A percentile compares a stretch with the other conserved stretches of the same genome.
These are phyloP conservation scores for Trypanosoma lewisi DNA, from an alignment of 208 protist species.

Conservation along the genomic window DNA sequence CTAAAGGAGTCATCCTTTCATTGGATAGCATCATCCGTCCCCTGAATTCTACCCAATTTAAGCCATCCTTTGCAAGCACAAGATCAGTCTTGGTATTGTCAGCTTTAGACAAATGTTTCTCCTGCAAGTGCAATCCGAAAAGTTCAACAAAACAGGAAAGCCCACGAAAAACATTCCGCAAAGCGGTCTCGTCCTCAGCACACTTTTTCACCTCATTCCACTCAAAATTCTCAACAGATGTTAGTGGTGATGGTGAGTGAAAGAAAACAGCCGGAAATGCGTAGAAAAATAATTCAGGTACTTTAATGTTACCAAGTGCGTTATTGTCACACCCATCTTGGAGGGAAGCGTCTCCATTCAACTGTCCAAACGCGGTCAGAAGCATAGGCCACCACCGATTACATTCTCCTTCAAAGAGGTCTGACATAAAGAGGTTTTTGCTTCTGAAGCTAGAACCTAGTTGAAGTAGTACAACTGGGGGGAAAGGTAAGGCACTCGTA, in stretches of 20 bases:
- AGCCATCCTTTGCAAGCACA: conserved; percentile 46
- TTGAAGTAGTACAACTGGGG: conserved; percentile 17
- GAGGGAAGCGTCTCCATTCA: conserved; percentile 14
- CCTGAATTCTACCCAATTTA: conserved; percentile 63
- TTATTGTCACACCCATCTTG: neutral
- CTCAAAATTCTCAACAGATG: conserved; percentile 27
- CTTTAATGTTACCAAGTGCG: neutral
- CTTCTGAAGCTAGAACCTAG: conserved; percentile 9
- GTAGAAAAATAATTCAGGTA: conserved; percentile 29
- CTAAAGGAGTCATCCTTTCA: conserved; percentile 36
- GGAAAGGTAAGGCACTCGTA: conserved; percentile 24
- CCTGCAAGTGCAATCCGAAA: conserved; percentile 58
- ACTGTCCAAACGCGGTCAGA: conserved; percentile 22
- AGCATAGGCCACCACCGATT: conserved; percentile 70
- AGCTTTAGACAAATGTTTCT: neutral
- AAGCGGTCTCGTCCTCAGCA: conserved; percentile 18
- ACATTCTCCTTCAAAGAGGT: conserved; percentile 71
- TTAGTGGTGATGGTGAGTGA: neutral
- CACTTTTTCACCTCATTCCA: conserved; percentile 35
- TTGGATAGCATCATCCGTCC: conserved; percentile 30
- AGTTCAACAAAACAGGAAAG: conserved; percentile 69
- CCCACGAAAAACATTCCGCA: conserved; percentile 45
- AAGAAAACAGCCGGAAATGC: conserved; percentile 19
- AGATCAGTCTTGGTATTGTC: conserved; percentile 1
- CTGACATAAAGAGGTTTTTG: conserved; percentile 33